A percentile compares a stretch with the other conserved stretches of the same genome.
phyloP scores from a whole-genome alignment of 805 yeast genomes.

The Candida silvicultrix region DNA sequence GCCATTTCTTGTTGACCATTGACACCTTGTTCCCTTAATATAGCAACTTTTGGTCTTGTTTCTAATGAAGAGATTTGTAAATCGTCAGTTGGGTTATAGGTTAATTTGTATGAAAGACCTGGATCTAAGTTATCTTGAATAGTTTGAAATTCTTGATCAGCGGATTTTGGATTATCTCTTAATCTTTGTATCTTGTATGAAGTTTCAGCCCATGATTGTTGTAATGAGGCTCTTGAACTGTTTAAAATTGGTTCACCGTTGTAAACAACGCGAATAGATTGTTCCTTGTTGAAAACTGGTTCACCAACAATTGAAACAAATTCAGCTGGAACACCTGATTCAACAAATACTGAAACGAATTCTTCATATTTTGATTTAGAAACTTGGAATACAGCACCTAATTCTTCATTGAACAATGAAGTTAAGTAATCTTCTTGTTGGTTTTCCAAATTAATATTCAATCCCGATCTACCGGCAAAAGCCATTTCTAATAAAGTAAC shows the following conservation, averaged over 20 bases:
- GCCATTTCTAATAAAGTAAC: slow-evolving; percentile 92
- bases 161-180: slow-evolving; percentile 90
- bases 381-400: slow-evolving; percentile 95
- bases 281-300: slow-evolving; percentile 54
- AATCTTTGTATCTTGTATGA: slow-evolving; percentile 85
- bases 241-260: slow-evolving; percentile 41
- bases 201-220: slow-evolving; percentile 80
- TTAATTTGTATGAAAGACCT: slow-evolving; percentile 76
- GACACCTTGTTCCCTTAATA: slow-evolving; percentile 96
- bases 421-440: slow-evolving; percentile 39
- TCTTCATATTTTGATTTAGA: slow-evolving; percentile 40
- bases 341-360: slow-evolving; percentile 50
- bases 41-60: slow-evolving; percentile 82
- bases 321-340: slow-evolving; percentile 50
- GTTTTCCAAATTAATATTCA: slow-evolving; percentile 44
- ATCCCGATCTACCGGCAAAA: slow-evolving; percentile 88
- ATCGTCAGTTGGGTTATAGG: slow-evolving; percentile 55
- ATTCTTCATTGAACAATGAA: slow-evolving; percentile 81
- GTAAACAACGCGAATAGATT: slow-evolving; percentile 39
- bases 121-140: slow-evolving; percentile 82
- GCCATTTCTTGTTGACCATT: slow-evolving; percentile 99
- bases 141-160: slow-evolving; percentile 76
- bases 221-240: slow-evolving; percentile 62
- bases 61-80: slow-evolving; percentile 31
- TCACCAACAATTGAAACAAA: slow-evolving; percentile 61